Percentiles rank a stretch among this genome's conserved stretches.
These are phyloP conservation scores for Iris pallida DNA, from an alignment of 116 monocot genomes.

Conservation along the genomic window DNA sequence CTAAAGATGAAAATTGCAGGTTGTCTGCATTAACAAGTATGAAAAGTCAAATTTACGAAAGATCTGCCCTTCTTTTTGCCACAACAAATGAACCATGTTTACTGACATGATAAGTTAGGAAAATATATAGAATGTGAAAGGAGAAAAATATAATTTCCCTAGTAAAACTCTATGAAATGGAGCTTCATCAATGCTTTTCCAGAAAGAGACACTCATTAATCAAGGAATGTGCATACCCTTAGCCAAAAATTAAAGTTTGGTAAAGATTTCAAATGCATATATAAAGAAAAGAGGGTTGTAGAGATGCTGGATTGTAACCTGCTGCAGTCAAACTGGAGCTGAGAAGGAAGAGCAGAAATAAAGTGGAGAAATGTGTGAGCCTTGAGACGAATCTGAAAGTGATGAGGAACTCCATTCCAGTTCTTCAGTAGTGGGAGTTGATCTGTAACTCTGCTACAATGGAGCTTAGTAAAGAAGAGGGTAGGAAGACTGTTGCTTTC, in stretches of 20 bases:
- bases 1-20: background rate
- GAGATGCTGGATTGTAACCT: background rate
- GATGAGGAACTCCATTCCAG: constrained; percentile 2
- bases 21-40: background rate
- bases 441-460: too few relatives aligned
- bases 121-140: background rate
- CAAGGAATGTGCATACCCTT: background rate
- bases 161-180: background rate
- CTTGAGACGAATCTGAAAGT: constrained; percentile 3
- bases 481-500: too few relatives aligned
- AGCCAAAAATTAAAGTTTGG: background rate
- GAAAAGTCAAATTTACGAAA: background rate
- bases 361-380: background rate
- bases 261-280: background rate
- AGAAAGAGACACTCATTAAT: background rate
- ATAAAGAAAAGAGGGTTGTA: background rate
- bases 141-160: background rate
- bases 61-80: background rate
- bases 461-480: too few relatives aligned
- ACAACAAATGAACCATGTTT: too few relatives aligned
- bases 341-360: background rate
- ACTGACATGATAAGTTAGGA: background rate
- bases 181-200: background rate
- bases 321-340: background rate
- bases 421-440: too few relatives aligned